phyloP scores from a whole-genome alignment of 352 stramenopile genomes.

The Phytophthora idaei region DNA sequence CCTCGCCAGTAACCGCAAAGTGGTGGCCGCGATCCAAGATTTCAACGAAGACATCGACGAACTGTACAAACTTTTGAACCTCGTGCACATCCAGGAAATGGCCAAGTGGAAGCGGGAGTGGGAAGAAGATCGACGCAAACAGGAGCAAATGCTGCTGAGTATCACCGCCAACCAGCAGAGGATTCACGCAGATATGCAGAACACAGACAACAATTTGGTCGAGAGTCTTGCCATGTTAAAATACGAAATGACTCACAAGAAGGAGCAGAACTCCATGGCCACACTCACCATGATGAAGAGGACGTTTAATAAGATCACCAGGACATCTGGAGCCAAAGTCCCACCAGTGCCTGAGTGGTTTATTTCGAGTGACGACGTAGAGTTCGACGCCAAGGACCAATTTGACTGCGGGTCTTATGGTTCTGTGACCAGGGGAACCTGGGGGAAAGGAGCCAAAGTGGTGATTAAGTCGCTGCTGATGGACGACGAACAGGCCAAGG shows the following conservation, averaged over 20 bases:
- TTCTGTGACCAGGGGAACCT: conserved; percentile 18
- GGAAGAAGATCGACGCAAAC: conserved; percentile 30
- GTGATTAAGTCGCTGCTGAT: conserved; percentile 49
- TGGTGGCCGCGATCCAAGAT: conserved; percentile 27
- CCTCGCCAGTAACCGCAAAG: conserved; percentile 30
- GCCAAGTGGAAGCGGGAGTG: conserved; percentile 32
- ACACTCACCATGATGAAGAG: conserved; percentile 25
- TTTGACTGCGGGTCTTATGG: conserved; percentile 28
- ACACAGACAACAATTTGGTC: conserved; percentile 28
- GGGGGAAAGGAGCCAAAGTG: conserved; percentile 36
- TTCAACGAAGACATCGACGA: conserved; percentile 38
- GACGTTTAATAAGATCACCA: conserved; percentile 31
- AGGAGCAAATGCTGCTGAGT: conserved; percentile 33
- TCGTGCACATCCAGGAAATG: conserved; percentile 33
- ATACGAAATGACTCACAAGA: conserved; percentile 35
- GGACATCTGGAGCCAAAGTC: conserved; percentile 28
- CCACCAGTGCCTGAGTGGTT: conserved; percentile 32
- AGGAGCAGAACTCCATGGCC: conserved; percentile 19
- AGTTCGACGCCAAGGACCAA: conserved; percentile 25
- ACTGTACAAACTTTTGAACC: conserved; percentile 28
- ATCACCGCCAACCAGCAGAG: conserved; percentile 24
- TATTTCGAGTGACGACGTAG: conserved; percentile 30
- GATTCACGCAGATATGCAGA: conserved; percentile 18
- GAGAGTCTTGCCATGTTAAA: conserved; percentile 33
- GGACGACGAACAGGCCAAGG: conserved; percentile 32